Conservation (phyloP, 768 basidiomycete genomes). For the Termitomyces sp. region DNA sequence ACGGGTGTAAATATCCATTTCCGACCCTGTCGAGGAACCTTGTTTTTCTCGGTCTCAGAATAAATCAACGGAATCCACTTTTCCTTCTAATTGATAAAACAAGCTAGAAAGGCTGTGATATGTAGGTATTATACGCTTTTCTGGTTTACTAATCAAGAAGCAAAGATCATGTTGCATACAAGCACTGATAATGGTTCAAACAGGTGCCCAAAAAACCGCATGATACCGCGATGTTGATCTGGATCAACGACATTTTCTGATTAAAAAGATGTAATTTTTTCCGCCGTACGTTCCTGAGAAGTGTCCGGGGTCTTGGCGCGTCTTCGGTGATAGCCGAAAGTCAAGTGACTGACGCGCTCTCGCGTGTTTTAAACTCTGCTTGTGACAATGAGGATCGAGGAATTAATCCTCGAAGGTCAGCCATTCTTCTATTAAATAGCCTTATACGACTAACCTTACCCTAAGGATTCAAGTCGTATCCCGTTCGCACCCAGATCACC, state of each 20-base stretch:
- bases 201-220: too few relatives aligned
- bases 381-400: slow-evolving; percentile 81
- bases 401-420: slow-evolving; percentile 87
- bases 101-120: neutral
- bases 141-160: too few relatives aligned
- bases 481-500: slow-evolving; percentile 89
- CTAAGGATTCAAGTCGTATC: slow-evolving; percentile 95
- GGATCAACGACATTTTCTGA: neutral
- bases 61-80: neutral
- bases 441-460: neutral
- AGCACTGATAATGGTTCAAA: neutral
- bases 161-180: neutral
- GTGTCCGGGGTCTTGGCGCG: neutral
- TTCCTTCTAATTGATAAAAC: neutral
- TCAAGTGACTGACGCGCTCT: slow-evolving; percentile 14
- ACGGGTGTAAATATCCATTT: neutral
- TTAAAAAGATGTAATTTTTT: neutral
- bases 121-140: neutral
- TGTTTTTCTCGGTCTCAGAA: neutral
- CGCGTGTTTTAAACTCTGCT: neutral
- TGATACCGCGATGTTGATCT: neutral
- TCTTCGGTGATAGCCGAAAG: slow-evolving; percentile 11
- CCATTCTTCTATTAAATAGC: neutral
- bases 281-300: neutral
- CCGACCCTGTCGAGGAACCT: neutral